Percentiles rank a stretch among this genome's conserved stretches.
These are phyloP conservation scores for Botrytis aclada DNA, from an alignment of 2,329 filamentous ascomycete species.

Conservation along the genomic window DNA sequence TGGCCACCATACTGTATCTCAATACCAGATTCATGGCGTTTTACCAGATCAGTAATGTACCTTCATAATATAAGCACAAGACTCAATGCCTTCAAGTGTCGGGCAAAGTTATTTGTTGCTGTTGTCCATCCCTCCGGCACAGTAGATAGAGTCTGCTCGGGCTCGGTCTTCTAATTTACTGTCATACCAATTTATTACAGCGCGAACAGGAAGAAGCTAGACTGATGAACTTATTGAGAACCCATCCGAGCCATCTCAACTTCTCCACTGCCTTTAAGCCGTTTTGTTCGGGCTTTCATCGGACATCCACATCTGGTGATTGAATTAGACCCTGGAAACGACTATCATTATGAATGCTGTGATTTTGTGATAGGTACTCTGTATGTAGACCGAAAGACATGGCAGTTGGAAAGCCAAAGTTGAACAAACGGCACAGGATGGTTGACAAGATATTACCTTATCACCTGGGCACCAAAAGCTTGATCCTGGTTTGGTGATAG, in stretches of 20 bases:
- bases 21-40: background rate
- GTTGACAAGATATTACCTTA: background rate
- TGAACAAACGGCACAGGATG: background rate
- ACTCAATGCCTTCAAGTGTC: background rate
- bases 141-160: background rate
- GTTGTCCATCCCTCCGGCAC: background rate
- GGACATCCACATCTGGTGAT: background rate
- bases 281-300: background rate
- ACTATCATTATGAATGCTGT: background rate
- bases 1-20: background rate
- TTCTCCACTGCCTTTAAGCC: background rate
- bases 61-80: background rate
- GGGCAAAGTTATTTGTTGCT: background rate
- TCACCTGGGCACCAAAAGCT: background rate
- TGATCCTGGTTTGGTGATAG: slow-evolving; percentile 16
- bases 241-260: background rate
- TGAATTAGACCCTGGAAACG: background rate
- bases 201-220: background rate
- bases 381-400: background rate
- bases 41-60: background rate
- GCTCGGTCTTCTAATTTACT: background rate
- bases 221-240: background rate
- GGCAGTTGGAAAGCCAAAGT: background rate
- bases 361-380: background rate
- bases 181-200: background rate